Percentiles rank a stretch among this genome's conserved stretches.
phyloP scores from a whole-genome alignment of 352 stramenopile species.

The Labyrinthula sp. region DNA sequence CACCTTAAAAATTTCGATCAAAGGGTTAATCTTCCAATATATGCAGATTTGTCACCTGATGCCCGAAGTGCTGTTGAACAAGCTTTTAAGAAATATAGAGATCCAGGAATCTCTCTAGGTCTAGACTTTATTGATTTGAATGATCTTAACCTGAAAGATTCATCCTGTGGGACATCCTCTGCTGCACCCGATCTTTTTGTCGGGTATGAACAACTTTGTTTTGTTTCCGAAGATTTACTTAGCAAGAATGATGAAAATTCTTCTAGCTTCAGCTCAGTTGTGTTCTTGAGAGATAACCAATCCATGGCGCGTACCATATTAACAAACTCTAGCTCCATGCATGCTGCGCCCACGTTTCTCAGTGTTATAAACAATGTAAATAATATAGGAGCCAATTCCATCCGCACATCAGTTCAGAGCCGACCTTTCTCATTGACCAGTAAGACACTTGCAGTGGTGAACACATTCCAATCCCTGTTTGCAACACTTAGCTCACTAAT shows the following conservation, averaged over 20 bases:
- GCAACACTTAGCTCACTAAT: too few relatives aligned
- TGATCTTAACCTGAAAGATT: background rate
- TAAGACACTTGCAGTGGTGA: too few relatives aligned
- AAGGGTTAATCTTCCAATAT: background rate
- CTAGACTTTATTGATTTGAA: slow-evolving; percentile 2
- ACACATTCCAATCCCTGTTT: too few relatives aligned
- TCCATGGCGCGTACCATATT: background rate
- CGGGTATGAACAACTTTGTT: too few relatives aligned
- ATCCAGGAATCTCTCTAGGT: background rate
- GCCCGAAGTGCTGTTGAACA: background rate
- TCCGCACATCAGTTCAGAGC: too few relatives aligned
- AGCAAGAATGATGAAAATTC: slow-evolving; percentile 6
- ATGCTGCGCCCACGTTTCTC: slow-evolving; percentile 2
- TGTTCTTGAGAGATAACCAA: slow-evolving; percentile 1
- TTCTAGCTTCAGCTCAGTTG: slow-evolving; percentile 3
- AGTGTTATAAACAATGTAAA: background rate
- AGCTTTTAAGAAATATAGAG: slow-evolving; percentile 2
- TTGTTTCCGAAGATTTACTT: slow-evolving; percentile 19
- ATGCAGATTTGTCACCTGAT: background rate
- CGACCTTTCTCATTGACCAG: too few relatives aligned
- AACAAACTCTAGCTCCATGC: slow-evolving; percentile 1
- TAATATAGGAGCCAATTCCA: background rate
- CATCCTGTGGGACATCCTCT: slow-evolving; percentile 4
- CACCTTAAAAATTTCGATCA: slow-evolving; percentile 7
- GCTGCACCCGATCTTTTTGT: too few relatives aligned